A percentile compares a stretch with the other conserved stretches of the same genome.
Conservation (phyloP, 2,329 filamentous ascomycete genomes). For the Fusarium drepaniforme region DNA sequence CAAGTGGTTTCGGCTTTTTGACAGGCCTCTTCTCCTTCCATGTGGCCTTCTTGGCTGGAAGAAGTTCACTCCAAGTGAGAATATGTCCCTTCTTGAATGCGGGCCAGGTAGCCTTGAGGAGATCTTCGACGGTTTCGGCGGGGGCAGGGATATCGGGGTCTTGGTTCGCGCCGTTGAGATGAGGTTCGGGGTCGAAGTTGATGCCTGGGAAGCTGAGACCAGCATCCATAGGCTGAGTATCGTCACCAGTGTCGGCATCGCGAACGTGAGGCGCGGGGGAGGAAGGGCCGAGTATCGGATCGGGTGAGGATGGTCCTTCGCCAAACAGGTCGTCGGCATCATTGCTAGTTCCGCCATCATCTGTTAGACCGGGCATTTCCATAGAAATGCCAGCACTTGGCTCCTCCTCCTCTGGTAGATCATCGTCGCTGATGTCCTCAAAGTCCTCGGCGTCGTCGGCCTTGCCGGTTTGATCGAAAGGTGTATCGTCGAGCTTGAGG, state of each 20-base stretch:
- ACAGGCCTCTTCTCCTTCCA: slow-evolving; percentile 83
- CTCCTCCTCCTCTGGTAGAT: slow-evolving; percentile 86
- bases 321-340: slow-evolving; percentile 78
- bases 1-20: slow-evolving; percentile 84
- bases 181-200: slow-evolving; percentile 63
- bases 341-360: slow-evolving; percentile 71
- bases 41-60: slow-evolving; percentile 83
- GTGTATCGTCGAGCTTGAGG: slow-evolving; percentile 57
- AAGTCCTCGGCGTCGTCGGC: slow-evolving; percentile 93
- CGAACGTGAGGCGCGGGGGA: slow-evolving; percentile 60
- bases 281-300: slow-evolving; percentile 55
- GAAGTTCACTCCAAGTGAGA: slow-evolving; percentile 83
- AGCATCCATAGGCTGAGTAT: slow-evolving; percentile 48
- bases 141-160: slow-evolving; percentile 75
- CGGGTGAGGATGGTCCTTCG: slow-evolving; percentile 67
- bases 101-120: slow-evolving; percentile 85
- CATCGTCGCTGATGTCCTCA: slow-evolving; percentile 92
- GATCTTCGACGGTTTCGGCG: slow-evolving; percentile 78
- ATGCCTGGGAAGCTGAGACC: slow-evolving; percentile 55
- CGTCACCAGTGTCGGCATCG: slow-evolving; percentile 53
- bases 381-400: slow-evolving; percentile 55
- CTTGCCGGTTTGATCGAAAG: slow-evolving; percentile 79
- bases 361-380: slow-evolving; percentile 66
- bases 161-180: slow-evolving; percentile 63
- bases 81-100: slow-evolving; percentile 81